Base-by-base conservation (phyloP, 2,329 filamentous ascomycete species). In the Aspergillus proliferans region DNA sequence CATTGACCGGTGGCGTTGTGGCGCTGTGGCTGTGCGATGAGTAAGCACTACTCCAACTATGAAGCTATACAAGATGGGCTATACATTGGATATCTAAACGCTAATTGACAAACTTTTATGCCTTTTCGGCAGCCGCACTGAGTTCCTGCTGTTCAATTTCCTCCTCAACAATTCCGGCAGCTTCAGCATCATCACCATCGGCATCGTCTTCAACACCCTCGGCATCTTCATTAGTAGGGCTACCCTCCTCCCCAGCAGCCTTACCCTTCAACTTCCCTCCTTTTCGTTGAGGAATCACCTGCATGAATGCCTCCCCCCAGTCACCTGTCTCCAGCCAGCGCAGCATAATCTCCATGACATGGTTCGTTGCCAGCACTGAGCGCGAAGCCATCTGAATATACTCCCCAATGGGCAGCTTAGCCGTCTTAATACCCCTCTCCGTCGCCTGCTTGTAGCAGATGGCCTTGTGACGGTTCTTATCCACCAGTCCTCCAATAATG, bases 301-400 rank as follows among this genome's bases (percentile, higher is more conserved):
- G 78, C 70, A 91, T 72, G 66, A 98, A 98, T 0, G 93, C 91
- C 63, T 87, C 77, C 1, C 86, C 91, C 93, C 93, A 98, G 66
- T 97, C 87, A 2, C 87, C 88, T 44, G 82, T 82, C 69, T 96
- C 89, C 47, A 98, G 70, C 90, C 91, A 98, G 56, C 83, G 84
- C 42, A 95, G 73, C 88, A 98, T 95, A 54, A 98, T 97, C 71
- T 97, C 92, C 43, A 93, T 82, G 1, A 98, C 93, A 63, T 98
- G 93, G 64, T 97, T 98, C 6, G 92, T 96, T 3, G 92, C 85
- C 49, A 98, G 74, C 4, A 98, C 88, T 59, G 86, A 83, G 28
- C 93, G 82, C 59, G 86, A 91, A 48, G 85, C 80, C 87, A 98
- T 94, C 55, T 89, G 80, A 76, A 98, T 85, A 68, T 88, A 97